These are phyloP conservation scores for Crithidia mellificae DNA, from an alignment of 208 protist species.

Conservation along the genomic window DNA sequence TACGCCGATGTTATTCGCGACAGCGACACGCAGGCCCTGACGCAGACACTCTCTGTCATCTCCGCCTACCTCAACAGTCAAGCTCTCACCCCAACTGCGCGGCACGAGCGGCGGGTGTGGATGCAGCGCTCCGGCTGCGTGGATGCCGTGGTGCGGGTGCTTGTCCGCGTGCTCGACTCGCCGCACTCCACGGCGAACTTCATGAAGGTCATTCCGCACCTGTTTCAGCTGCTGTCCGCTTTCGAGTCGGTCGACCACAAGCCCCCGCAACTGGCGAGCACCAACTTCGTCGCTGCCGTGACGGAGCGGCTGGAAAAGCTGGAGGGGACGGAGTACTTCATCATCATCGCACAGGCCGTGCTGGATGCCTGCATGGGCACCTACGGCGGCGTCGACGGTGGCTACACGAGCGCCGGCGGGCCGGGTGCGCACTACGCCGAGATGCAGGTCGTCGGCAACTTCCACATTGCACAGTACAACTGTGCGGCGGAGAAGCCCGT, in stretches of 20 bases:
- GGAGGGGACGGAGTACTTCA: constrained; percentile 61
- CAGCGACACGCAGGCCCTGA: constrained; percentile 33
- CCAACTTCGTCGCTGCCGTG: constrained; percentile 50
- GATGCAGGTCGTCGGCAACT: constrained; percentile 46
- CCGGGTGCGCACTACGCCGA: constrained; percentile 19
- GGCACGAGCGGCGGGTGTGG: constrained; percentile 66
- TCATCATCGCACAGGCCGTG: constrained; percentile 65
- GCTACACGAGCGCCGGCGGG: constrained; percentile 18
- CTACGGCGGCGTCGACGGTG: constrained; percentile 33
- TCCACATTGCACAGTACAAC: constrained; percentile 46
- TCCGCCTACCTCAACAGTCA: constrained; percentile 37
- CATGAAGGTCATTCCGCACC: constrained; percentile 52
- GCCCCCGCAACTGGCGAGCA: constrained; percentile 52
- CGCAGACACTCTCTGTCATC: constrained; percentile 52
- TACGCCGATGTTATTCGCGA: constrained; percentile 57
- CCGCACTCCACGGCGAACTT: constrained; percentile 44
- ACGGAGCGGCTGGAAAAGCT: constrained; percentile 39
- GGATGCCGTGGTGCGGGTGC: constrained; percentile 49
- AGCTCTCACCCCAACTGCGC: constrained; percentile 26
- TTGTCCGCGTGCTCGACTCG: constrained; percentile 35
- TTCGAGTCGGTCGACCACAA: constrained; percentile 64
- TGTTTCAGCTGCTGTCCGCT: constrained; percentile 74
- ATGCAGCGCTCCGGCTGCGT: constrained; percentile 65
- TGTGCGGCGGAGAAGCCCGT: constrained; percentile 71
- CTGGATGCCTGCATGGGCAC: constrained; percentile 64